Evolutionary conservation across 495 filamentous ascomycete species (phyloP), one percentile per base, ranked within the genome.

Genomic region (Aspergillus nanangensis): DNA sequence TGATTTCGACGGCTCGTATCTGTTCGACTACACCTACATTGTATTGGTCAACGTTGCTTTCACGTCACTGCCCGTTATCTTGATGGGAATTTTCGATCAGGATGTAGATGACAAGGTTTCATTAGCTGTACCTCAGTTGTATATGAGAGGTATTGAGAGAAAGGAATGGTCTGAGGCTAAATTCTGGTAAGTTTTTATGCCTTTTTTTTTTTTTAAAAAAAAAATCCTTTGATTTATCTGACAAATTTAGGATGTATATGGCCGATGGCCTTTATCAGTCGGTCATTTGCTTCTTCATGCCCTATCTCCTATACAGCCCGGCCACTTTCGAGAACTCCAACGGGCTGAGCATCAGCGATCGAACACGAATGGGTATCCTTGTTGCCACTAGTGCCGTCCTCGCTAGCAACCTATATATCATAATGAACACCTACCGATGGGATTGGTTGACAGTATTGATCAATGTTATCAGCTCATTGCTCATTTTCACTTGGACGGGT

Each of bases 11-110:
- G 86, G 90, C 55, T 86, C 90, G 19, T 97, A 97, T 65, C 82
- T 96, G 41, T 95, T 92, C 70, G 94, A 99, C 58, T 96, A 96
- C 69, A 95, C 89, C 17, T 99, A 97, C 67, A 93, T 97, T 55
- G 75, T 97, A 40, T 70, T 96, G 48, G 93, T 93, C 77, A 99
- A 97, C 68, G 76, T 99, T 56, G 88, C 90, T 19, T 99, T 99
- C 67, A 97, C 94, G 10, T 99, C 94, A 10, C 70, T 99, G 13
- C 90, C 94, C 1, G 87, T 96, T 43, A 89, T 96, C 48, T 80
- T 99, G 54, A 93, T 97, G 81, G 94, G 94, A 56, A 89, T 99
- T 31, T 76, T 99, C 45, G 94, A 99, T 55, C 94, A 99, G 67
- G 94, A 99, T 67, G 93, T 99, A 23, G 84, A 83, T 54, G 94